Conservation (phyloP, 257 asterid species). For the Fraxinus excelsior region DNA sequence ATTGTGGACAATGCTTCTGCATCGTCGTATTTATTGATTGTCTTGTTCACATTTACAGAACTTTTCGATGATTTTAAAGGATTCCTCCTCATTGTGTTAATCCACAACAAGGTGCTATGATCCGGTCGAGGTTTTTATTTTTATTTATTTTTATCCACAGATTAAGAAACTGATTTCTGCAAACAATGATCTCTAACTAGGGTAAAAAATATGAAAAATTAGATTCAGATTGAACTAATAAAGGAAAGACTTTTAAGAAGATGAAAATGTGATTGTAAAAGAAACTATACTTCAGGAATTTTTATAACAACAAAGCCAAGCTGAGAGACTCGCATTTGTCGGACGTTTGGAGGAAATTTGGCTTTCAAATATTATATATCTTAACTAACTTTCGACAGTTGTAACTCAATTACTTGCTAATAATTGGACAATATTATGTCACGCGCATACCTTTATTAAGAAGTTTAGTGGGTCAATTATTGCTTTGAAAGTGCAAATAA, state of each 20-base stretch:
- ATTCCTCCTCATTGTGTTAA: slow-evolving; percentile 49
- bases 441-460: too few species aligned
- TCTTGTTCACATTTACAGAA: slow-evolving; percentile 44
- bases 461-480: too few species aligned
- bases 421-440: too few species aligned
- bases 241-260: slow-evolving; percentile 29
- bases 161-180: not conserved
- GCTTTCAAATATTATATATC: too few species aligned
- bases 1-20: slow-evolving; percentile 43
- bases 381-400: too few species aligned
- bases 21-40: slow-evolving; percentile 40
- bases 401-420: too few species aligned
- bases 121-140: not conserved
- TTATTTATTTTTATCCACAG: slow-evolving; percentile 15
- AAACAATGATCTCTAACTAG: slow-evolving; percentile 7
- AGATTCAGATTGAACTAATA: slow-evolving; percentile 26
- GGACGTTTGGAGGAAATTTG: too few species aligned
- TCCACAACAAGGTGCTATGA: slow-evolving; percentile 40
- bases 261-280: slow-evolving; percentile 35
- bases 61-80: slow-evolving; percentile 61
- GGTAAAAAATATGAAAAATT: slow-evolving; percentile 15
- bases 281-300: slow-evolving; percentile 51
- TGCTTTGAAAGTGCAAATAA: too few species aligned
- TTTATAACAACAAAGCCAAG: slow-evolving; percentile 48
- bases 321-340: slow-evolving; percentile 28